Conservation (phyloP, 495 filamentous ascomycete species). For the Xylaria scruposa region DNA sequence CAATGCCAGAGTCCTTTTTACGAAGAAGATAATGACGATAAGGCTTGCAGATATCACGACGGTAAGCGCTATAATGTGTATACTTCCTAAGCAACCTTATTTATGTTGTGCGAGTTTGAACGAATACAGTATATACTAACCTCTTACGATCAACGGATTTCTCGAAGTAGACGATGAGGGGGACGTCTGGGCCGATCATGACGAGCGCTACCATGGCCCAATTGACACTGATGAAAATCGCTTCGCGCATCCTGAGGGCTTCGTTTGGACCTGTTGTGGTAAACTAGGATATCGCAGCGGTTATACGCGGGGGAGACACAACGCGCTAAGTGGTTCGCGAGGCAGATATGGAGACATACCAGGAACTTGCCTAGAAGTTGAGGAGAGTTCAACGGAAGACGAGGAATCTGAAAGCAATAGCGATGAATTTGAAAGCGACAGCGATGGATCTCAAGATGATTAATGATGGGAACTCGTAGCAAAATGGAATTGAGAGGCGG, state of each 20-base stretch:
- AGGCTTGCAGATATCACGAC: neutral
- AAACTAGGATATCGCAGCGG: neutral
- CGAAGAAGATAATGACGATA: neutral
- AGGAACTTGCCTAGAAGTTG: neutral
- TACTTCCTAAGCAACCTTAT: neutral
- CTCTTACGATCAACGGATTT: neutral
- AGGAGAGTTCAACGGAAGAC: neutral
- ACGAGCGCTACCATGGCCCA: neutral
- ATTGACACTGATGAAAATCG: constrained; percentile 7
- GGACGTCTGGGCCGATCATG: neutral
- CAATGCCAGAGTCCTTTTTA: constrained; percentile 5
- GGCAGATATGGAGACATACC: neutral
- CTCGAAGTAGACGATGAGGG: neutral
- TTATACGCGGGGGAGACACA: neutral
- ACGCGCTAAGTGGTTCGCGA: neutral
- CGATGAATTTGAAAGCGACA: neutral
- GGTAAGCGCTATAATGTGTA: neutral
- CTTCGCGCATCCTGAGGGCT: neutral
- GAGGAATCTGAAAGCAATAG: neutral
- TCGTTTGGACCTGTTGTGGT: neutral
- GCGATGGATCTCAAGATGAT: neutral
- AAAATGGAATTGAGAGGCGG: neutral
- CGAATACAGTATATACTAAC: neutral
- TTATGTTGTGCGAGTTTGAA: neutral
- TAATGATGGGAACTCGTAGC: neutral